These are phyloP conservation scores for Ascodesmis nigricans DNA, from an alignment of 495 filamentous ascomycete genomes.

Conservation along the genomic window DNA sequence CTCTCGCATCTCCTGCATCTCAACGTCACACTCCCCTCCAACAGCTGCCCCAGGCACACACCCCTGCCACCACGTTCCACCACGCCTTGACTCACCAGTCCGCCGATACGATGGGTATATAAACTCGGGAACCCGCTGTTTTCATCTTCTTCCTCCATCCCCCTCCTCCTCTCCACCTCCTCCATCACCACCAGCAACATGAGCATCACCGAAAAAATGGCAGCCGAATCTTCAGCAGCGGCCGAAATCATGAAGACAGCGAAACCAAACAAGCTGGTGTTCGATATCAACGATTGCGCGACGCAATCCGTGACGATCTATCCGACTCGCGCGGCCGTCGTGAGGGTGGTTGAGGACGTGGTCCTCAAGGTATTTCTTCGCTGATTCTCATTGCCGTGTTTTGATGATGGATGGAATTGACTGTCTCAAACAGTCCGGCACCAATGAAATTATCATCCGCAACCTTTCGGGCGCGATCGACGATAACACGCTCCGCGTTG, in stretches of 20 bases:
- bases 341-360: slow-evolving; percentile 39
- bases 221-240: neutral
- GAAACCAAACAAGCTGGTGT: too few relatives aligned
- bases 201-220: neutral
- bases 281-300: slow-evolving; percentile 30
- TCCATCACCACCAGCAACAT: neutral
- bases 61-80: too few relatives aligned
- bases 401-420: neutral
- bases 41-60: too few relatives aligned
- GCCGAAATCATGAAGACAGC: neutral
- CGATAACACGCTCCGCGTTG: slow-evolving; percentile 46
- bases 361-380: slow-evolving; percentile 28
- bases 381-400: neutral
- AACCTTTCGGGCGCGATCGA: slow-evolving; percentile 44
- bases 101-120: too few relatives aligned
- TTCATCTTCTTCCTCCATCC: neutral
- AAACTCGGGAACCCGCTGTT: too few relatives aligned
- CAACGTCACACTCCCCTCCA: too few relatives aligned
- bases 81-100: too few relatives aligned
- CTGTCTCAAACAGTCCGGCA: slow-evolving; percentile 27
- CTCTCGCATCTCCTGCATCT: too few relatives aligned
- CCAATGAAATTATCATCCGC: slow-evolving; percentile 41
- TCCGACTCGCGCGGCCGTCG: slow-evolving; percentile 37
- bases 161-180: neutral
- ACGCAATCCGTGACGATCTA: slow-evolving; percentile 43